phyloP scores from a whole-genome alignment of 345 rosid genomes.

The Pistacia integerrima region DNA sequence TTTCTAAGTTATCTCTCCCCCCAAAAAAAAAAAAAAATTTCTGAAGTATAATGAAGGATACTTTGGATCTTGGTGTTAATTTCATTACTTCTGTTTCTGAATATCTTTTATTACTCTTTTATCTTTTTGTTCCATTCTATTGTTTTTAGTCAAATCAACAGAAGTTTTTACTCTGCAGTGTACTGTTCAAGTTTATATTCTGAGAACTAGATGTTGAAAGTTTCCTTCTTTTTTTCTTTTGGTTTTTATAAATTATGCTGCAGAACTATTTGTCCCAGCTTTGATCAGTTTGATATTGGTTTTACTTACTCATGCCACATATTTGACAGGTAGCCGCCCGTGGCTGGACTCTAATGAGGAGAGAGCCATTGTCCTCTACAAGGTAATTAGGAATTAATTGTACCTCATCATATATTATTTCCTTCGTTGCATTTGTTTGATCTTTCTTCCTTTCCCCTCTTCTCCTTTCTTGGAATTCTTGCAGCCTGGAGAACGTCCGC shows the following conservation, averaged over 20 bases:
- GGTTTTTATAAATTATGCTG: neutral
- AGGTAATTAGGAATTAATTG: constrained; percentile 41
- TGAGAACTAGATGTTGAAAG: constrained; percentile 2
- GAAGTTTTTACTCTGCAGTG: neutral
- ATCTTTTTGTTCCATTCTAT: neutral
- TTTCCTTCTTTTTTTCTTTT: neutral
- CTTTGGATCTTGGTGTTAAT: neutral
- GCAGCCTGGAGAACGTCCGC: constrained; percentile 71
- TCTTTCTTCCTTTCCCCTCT: constrained; percentile 17
- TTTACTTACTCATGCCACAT: constrained; percentile 12
- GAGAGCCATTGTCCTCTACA: constrained; percentile 89
- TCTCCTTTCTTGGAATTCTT: constrained; percentile 29
- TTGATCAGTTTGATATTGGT: constrained; percentile 11
- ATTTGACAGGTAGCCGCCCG: constrained; percentile 54
- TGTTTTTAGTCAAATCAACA: neutral
- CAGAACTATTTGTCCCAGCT: neutral
- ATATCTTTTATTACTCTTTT: neutral
- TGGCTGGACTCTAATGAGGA: constrained; percentile 55
- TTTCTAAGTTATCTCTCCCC: neutral
- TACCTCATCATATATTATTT: constrained; percentile 9
- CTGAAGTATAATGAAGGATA: neutral
- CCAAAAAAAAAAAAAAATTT: no score
- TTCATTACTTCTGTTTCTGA: neutral
- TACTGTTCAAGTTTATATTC: constrained; percentile 11
- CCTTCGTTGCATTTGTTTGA: constrained; percentile 5